Evolutionary conservation across 495 filamentous ascomycete species (phyloP).

Genomic region (Xylaria curta): DNA sequence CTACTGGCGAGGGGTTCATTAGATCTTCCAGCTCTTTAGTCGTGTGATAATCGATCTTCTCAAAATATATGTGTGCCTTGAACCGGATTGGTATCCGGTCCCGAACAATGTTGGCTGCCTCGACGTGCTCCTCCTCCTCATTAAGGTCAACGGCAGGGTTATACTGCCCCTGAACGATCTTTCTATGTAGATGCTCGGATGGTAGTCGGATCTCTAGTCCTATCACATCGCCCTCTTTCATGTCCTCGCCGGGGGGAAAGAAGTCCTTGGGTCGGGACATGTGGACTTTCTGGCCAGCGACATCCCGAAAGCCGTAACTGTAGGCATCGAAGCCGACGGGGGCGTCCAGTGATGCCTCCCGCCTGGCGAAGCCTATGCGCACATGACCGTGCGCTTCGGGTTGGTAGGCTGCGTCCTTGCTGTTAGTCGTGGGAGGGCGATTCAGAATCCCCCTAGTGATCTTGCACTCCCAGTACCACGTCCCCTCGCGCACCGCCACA

Average conservation of each 20-base stretch:
- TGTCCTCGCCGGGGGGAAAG: constrained; percentile 73
- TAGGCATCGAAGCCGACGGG: constrained; percentile 97
- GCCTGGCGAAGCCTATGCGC: constrained; percentile 85
- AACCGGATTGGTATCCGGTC: constrained; percentile 94
- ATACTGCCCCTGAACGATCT: constrained; percentile 84
- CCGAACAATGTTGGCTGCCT: constrained; percentile 78
- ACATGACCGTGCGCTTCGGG: constrained; percentile 71
- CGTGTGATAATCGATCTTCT: constrained; percentile 88
- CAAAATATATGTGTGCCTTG: constrained; percentile 91
- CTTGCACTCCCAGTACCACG: constrained; percentile 93
- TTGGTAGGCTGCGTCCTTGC: constrained; percentile 17
- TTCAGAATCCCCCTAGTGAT: constrained; percentile 70
- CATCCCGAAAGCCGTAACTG: constrained; percentile 91
- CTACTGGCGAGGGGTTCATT: constrained; percentile 72
- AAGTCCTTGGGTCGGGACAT: constrained; percentile 91
- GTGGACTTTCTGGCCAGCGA: constrained; percentile 87
- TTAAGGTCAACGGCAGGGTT: constrained; percentile 77
- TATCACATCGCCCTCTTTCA: constrained; percentile 88
- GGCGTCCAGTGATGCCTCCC: constrained; percentile 89
- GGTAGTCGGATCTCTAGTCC: constrained; percentile 92
- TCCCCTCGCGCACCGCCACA: constrained; percentile 87
- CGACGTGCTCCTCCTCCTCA: constrained; percentile 60
- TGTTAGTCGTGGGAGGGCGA: constrained; percentile 40
- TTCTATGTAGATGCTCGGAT: constrained; percentile 80
- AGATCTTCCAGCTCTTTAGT: constrained; percentile 89